Evolutionary conservation across 371 early-diverging fungal genomes (phyloP), one percentile per base, ranked within the genome.

Genomic region (Aphelidium insulamus): DNA sequence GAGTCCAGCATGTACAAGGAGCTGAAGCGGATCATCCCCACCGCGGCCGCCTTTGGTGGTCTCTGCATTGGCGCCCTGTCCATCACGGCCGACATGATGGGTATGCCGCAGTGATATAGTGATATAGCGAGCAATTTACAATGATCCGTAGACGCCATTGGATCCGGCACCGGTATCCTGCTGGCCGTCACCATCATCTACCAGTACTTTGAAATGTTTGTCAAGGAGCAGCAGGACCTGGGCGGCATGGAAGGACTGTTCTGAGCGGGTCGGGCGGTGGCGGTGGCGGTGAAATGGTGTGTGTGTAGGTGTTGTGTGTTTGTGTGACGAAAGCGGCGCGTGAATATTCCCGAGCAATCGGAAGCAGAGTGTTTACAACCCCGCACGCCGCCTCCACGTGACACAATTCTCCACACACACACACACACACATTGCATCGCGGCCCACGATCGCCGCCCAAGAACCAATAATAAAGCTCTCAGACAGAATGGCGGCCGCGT

Each of bases 141-240:
- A n/a, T 42, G 14, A 15, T 3, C 45, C 12, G 32, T 57, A 29
- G 66, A 69, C 33, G 69, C 72, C 18, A 69, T 98, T 57, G 99
- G 99, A 21, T 87, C 94, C 28, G 99, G 99, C 23, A 92, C 97
- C 24, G 99, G 99, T 70, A 98, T 99, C 42, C 65, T 99, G 52
- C 55, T 99, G 39, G 86, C 94, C 36, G 98, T 97, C 21, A 95
- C 97, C 32, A 97, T 97, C 45, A 92, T 99, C 52, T 95, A 95
- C 72, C 94, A 98, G 62, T 92, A 86, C 71, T 91, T 90, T 66
- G 91, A 92, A 60, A 80, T 88, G 63, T 94, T 94, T 63, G 83
- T 82, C 50, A 85, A 80, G 63, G 92, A 90, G 54, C 85, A 79
- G 55, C n/a, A 66, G 39, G 86, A 83, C 45, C 54, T 58, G 34